phyloP scores from a whole-genome alignment of 345 rosid species.

The Camelina hispida region DNA sequence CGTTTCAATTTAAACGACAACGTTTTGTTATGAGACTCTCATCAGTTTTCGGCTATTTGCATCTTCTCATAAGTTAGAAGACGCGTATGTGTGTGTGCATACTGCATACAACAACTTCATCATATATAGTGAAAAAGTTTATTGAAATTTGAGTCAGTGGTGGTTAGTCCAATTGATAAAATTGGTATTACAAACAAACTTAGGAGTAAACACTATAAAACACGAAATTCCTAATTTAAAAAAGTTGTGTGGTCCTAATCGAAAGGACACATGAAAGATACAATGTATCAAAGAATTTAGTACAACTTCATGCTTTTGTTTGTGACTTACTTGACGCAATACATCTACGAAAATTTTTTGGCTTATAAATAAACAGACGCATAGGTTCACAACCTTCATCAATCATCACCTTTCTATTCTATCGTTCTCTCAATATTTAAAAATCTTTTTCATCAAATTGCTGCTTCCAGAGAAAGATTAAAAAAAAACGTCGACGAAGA shows the following conservation, averaged over 20 bases:
- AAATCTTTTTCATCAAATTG: constrained; percentile 1
- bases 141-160: background rate
- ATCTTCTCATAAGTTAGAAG: too few relatives aligned
- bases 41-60: too few relatives aligned
- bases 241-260: background rate
- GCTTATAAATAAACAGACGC: background rate
- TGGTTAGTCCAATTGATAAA: background rate
- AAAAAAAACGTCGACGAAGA: background rate
- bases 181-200: background rate
- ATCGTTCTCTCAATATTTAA: background rate
- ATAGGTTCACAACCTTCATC: background rate
- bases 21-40: too few relatives aligned
- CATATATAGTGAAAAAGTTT: background rate
- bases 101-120: background rate
- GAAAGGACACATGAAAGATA: background rate
- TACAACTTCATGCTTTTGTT: background rate
- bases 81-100: background rate
- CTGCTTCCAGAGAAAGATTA: background rate
- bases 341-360: background rate
- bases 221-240: background rate
- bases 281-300: background rate
- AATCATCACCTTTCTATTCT: background rate
- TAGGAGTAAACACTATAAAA: background rate
- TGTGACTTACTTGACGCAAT: background rate
- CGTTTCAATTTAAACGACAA: too few relatives aligned